Conservation (phyloP, 2,329 filamentous ascomycete species). For the Clarireedia monteithiana region DNA sequence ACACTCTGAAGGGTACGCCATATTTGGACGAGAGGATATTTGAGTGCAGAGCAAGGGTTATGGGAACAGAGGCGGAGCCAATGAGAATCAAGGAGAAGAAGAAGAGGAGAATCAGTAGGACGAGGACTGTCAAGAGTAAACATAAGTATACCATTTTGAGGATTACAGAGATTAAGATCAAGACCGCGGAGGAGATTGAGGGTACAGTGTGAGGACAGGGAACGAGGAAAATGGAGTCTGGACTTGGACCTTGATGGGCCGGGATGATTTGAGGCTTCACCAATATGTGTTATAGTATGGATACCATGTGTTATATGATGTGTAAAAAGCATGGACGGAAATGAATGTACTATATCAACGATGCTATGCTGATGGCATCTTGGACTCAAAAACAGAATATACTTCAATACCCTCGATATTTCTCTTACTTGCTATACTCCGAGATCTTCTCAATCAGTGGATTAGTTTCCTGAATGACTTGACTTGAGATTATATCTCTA, state of each 20-base stretch:
- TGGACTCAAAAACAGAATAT: background rate
- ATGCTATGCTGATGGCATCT: background rate
- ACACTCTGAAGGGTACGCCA: slow-evolving; percentile 75
- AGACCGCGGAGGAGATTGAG: slow-evolving; percentile 36
- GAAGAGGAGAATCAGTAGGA: slow-evolving; percentile 67
- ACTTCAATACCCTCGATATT: background rate
- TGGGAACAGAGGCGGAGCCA: slow-evolving; percentile 77
- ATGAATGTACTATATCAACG: slow-evolving; percentile 6
- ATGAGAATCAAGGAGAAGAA: slow-evolving; percentile 73
- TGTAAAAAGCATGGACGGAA: background rate
- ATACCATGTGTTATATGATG: background rate
- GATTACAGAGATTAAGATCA: slow-evolving; percentile 65
- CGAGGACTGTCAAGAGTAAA: slow-evolving; percentile 78
- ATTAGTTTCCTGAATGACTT: too few relatives aligned
- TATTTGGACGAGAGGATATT: slow-evolving; percentile 80
- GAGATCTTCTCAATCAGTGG: too few relatives aligned
- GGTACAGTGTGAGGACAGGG: background rate
- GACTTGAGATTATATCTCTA: too few relatives aligned
- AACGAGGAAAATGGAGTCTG: background rate
- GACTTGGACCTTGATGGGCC: background rate
- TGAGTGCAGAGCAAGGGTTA: slow-evolving; percentile 75
- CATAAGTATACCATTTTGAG: slow-evolving; percentile 80
- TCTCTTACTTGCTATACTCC: background rate
- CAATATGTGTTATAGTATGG: background rate
- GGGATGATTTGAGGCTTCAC: background rate